A percentile compares a stretch with the other conserved stretches of the same genome.
These are phyloP conservation scores for Agrocybe pediades DNA, from an alignment of 768 basidiomycete genomes.

Conservation along the genomic window DNA sequence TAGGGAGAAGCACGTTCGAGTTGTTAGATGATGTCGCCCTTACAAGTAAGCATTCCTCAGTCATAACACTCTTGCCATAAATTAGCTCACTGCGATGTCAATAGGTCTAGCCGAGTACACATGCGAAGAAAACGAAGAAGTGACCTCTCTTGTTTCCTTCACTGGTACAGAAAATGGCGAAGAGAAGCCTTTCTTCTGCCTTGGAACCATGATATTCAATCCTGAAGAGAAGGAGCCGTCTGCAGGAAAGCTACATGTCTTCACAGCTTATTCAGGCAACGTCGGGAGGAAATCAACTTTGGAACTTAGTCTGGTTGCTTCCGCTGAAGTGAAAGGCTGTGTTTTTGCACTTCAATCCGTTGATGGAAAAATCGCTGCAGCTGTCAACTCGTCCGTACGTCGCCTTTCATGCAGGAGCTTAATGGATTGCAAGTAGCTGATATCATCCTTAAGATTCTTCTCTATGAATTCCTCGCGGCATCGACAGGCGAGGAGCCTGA, in stretches of 20 bases:
- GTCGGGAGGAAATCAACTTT: slow-evolving; percentile 23
- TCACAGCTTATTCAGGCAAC: slow-evolving; percentile 37
- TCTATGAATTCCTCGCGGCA: slow-evolving; percentile 41
- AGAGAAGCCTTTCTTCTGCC: slow-evolving; percentile 45
- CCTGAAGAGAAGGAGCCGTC: slow-evolving; percentile 50
- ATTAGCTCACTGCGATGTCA: not conserved
- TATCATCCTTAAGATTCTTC: too few species aligned
- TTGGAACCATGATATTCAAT: slow-evolving; percentile 46
- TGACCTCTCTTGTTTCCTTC: slow-evolving; percentile 52
- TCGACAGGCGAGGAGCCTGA: slow-evolving; percentile 29
- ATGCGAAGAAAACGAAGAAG: slow-evolving; percentile 59
- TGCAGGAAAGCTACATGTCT: slow-evolving; percentile 63
- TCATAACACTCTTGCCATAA: not conserved
- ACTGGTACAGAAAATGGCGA: slow-evolving; percentile 29
- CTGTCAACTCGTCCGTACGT: slow-evolving; percentile 77
- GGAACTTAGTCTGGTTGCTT: slow-evolving; percentile 42
- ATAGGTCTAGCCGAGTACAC: slow-evolving; percentile 50
- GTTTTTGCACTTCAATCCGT: slow-evolving; percentile 64
- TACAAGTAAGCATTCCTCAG: slow-evolving; percentile 46
- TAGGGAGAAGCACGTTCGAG: slow-evolving; percentile 57
- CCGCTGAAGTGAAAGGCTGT: slow-evolving; percentile 57
- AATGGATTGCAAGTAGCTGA: too few species aligned
- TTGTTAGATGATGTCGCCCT: slow-evolving; percentile 68
- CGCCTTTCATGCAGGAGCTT: too few species aligned
- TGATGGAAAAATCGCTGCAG: slow-evolving; percentile 58